Evolutionary conservation across 2,329 filamentous ascomycete species (phyloP).

Genomic region (Colletotrichum musicola): DNA sequence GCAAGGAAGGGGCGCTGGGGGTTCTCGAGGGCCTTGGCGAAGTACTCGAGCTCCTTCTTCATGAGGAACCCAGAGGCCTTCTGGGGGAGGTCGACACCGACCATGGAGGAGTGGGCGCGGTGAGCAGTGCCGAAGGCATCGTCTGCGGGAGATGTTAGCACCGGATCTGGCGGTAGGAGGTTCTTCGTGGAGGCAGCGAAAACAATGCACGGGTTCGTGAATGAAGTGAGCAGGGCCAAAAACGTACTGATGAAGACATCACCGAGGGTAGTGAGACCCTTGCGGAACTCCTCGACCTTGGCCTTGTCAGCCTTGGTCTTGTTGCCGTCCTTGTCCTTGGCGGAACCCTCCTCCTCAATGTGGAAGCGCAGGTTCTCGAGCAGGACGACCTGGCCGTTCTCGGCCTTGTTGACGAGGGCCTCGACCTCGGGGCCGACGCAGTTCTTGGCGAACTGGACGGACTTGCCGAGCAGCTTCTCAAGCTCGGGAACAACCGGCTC

Average conservation of each 20-base stretch:
- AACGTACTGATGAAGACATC: constrained; percentile 94
- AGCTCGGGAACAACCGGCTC: constrained; percentile 92
- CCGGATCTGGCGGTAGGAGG: background rate
- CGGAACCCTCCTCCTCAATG: constrained; percentile 96
- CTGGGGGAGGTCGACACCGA: constrained; percentile 93
- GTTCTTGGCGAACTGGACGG: constrained; percentile 89
- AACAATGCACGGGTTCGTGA: background rate
- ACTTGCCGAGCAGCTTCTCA: constrained; percentile 88
- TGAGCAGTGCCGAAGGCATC: constrained; percentile 99
- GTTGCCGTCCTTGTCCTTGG: constrained; percentile 93
- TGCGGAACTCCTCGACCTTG: constrained; percentile 92
- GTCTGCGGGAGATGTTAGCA: constrained; percentile 66
- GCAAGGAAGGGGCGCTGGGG: constrained; percentile 97
- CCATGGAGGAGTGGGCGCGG: constrained; percentile 99
- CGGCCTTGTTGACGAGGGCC: constrained; percentile 86
- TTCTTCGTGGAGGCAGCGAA: background rate
- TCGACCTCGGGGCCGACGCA: constrained; percentile 92
- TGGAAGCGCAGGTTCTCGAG: constrained; percentile 99
- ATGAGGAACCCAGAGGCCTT: constrained; percentile 98
- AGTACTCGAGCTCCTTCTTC: constrained; percentile 99
- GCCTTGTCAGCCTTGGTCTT: constrained; percentile 98
- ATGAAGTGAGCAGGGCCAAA: constrained; percentile 9
- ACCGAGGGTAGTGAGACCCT: constrained; percentile 92
- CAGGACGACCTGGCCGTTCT: constrained; percentile 85
- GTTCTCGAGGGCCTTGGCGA: constrained; percentile 93